Percentiles rank a stretch among this genome's conserved stretches.
Evolutionary conservation across 106 monocot genomes (phyloP).

Genomic region (Acanthochlamys bracteata): DNA sequence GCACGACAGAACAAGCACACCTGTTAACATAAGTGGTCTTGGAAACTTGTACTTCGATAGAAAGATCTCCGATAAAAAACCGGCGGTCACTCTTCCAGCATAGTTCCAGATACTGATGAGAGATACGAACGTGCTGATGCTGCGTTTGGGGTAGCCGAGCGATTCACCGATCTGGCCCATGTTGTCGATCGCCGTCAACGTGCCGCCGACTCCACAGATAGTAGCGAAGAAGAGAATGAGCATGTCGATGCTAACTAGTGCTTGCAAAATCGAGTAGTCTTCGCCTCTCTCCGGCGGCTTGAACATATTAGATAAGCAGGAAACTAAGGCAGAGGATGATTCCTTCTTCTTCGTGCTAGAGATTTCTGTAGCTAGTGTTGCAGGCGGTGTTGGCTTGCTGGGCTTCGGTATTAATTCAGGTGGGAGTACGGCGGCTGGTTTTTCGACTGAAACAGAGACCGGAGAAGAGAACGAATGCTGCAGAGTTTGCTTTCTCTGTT

Average conservation of each 20-base stretch:
- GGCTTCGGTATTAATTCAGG: neutral
- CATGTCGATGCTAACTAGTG: conserved; percentile 41
- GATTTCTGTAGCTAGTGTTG: neutral
- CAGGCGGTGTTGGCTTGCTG: neutral
- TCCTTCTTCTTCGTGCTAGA: neutral
- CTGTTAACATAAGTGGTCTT: conserved; percentile 25
- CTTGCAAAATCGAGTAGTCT: conserved; percentile 21
- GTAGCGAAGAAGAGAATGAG: conserved; percentile 32
- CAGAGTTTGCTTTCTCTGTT: conserved; percentile 3
- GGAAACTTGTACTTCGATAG: conserved; percentile 31
- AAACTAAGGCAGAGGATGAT: neutral
- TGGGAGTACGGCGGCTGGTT: neutral
- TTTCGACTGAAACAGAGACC: conserved; percentile 8
- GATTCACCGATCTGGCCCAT: conserved; percentile 55
- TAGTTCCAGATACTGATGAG: conserved; percentile 59
- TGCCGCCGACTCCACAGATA: conserved; percentile 40
- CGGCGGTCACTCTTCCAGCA: conserved; percentile 30
- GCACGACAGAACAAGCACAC: conserved; percentile 38
- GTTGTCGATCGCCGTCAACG: conserved; percentile 58
- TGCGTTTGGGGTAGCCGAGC: conserved; percentile 26
- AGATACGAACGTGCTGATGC: conserved; percentile 45
- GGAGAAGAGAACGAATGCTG: conserved; percentile 2
- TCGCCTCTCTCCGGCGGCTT: conserved; percentile 12
- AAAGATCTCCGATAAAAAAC: conserved; percentile 41
- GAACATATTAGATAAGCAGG: neutral